phyloP scores from a whole-genome alignment of 441 rosid genomes.

The Jatropha podagrica region DNA sequence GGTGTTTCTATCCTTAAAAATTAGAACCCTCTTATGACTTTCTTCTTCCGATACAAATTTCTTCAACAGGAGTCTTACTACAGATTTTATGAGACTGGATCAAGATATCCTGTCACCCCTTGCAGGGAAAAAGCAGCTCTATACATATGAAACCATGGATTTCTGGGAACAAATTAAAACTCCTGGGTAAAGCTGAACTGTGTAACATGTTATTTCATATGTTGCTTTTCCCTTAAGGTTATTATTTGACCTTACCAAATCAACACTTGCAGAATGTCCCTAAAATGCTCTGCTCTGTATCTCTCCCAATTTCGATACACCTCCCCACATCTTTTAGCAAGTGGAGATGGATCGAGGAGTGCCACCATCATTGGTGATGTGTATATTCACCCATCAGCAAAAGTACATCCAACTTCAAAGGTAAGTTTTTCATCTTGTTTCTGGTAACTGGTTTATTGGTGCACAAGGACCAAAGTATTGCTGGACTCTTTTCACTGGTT shows the following conservation, averaged over 20 bases:
- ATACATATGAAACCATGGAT: slow-evolving; percentile 79
- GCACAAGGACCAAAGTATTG: neutral
- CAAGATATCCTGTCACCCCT: slow-evolving; percentile 94
- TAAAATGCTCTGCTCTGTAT: slow-evolving; percentile 80
- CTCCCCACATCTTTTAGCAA: slow-evolving; percentile 75
- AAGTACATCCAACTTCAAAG: slow-evolving; percentile 96
- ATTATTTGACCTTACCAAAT: slow-evolving; percentile 3
- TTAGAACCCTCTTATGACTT: slow-evolving; percentile 3
- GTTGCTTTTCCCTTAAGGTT: neutral
- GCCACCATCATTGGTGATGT: slow-evolving; percentile 82
- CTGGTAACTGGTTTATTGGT: neutral
- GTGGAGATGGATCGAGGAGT: slow-evolving; percentile 64
- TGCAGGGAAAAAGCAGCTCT: slow-evolving; percentile 84
- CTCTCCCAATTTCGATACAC: slow-evolving; percentile 75
- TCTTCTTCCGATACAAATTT: slow-evolving; percentile 20
- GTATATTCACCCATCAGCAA: slow-evolving; percentile 92
- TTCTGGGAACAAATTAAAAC: slow-evolving; percentile 98
- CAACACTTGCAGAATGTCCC: slow-evolving; percentile 61
- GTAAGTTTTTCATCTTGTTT: slow-evolving; percentile 36
- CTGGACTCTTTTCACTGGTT: neutral
- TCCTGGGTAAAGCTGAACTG: slow-evolving; percentile 60
- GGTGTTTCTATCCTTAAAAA: neutral
- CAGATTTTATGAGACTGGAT: slow-evolving; percentile 87
- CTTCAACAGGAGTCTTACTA: slow-evolving; percentile 53
- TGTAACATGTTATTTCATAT: slow-evolving; percentile 7